These are phyloP conservation scores for Fraxinus ornus DNA, from an alignment of 305 asterid genomes.

Conservation along the genomic window DNA sequence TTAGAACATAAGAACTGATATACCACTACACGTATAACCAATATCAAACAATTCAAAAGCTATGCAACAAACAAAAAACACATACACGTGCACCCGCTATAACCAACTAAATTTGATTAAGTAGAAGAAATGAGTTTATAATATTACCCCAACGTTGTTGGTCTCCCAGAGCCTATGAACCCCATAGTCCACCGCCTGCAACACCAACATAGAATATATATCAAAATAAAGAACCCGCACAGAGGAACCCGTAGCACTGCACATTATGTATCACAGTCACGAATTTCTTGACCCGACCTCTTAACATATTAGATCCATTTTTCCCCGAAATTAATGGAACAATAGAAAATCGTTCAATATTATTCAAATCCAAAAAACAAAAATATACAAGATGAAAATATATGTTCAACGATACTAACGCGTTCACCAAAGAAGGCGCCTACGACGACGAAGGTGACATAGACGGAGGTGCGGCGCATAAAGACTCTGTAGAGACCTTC, in stretches of 20 bases:
- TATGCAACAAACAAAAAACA: neutral
- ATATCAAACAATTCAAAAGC: neutral
- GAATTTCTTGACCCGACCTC: neutral
- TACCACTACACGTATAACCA: neutral
- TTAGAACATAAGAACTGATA: neutral
- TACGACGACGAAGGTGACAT: slow-evolving; percentile 86
- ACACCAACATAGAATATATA: slow-evolving; percentile 4
- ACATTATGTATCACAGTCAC: neutral
- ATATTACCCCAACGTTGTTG: slow-evolving; percentile 74
- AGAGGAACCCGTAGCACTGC: neutral
- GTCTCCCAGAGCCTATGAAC: slow-evolving; percentile 73
- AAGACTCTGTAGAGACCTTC: slow-evolving; percentile 74
- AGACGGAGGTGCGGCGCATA: slow-evolving; percentile 85
- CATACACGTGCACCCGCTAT: neutral
- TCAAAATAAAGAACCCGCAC: neutral
- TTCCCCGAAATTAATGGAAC: neutral
- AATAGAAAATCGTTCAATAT: slow-evolving; percentile 19
- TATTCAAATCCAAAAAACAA: slow-evolving; percentile 26
- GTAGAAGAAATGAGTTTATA: neutral
- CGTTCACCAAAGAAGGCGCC: slow-evolving; percentile 96
- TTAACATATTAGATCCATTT: neutral
- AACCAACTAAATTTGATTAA: neutral
- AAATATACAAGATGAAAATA: neutral
- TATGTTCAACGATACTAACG: slow-evolving; percentile 37
- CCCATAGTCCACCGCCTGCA: slow-evolving; percentile 92